phyloP scores from a whole-genome alignment of 441 rosid genomes.

The Macaranga tanarius region DNA sequence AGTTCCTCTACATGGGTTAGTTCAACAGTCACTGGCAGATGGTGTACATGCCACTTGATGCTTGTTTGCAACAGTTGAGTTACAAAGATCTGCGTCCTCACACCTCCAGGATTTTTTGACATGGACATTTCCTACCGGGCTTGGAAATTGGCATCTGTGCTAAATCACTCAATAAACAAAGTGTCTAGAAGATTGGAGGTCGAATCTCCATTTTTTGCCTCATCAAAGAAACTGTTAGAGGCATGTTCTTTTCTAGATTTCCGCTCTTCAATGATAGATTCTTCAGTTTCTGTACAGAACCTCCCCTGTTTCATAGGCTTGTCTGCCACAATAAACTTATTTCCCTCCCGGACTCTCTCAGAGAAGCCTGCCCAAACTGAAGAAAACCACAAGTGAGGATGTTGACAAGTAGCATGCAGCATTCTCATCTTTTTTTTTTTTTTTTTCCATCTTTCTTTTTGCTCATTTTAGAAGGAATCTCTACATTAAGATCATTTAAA shows the following conservation, averaged over 20 bases:
- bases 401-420: background rate
- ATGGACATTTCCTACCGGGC: slow-evolving; percentile 2
- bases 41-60: slow-evolving; percentile 8
- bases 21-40: background rate
- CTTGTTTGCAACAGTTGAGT: slow-evolving; percentile 9
- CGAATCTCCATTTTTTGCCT: slow-evolving; percentile 37
- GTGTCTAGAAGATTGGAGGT: slow-evolving; percentile 53
- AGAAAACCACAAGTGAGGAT: slow-evolving; percentile 10
- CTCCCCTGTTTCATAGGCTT: slow-evolving; percentile 52
- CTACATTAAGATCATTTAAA: background rate
- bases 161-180: slow-evolving; percentile 46
- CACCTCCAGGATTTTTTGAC: background rate
- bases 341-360: slow-evolving; percentile 78
- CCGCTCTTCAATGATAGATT: slow-evolving; percentile 59
- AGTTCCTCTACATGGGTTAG: background rate
- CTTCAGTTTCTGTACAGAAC: slow-evolving; percentile 62
- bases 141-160: background rate
- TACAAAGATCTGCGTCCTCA: slow-evolving; percentile 3
- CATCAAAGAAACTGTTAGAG: slow-evolving; percentile 62
- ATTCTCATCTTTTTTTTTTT: too few relatives aligned
- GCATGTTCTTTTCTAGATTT: slow-evolving; percentile 58
- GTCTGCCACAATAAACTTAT: slow-evolving; percentile 80
- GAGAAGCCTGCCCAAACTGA: slow-evolving; percentile 97
- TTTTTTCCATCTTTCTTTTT: too few relatives aligned
- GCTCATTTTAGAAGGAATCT: background rate